phyloP scores from a whole-genome alignment of 2,329 filamentous ascomycete genomes.

The Sarocladium strictum region DNA sequence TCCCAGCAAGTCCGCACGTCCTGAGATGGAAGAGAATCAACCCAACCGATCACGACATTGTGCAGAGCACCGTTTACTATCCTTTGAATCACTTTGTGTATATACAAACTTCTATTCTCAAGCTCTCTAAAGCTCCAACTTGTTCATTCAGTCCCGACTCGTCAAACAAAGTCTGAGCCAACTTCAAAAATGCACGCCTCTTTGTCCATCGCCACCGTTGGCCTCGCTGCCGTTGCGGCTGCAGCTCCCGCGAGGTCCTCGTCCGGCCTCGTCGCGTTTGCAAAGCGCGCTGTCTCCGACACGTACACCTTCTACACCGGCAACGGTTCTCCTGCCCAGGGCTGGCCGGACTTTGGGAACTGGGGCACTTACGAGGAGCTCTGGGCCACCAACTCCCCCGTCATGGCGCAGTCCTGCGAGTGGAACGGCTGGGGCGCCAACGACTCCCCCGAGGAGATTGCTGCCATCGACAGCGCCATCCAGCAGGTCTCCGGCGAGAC shows the following conservation, averaged over 20 bases:
- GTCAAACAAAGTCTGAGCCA: no score
- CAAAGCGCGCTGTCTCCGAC: constrained; percentile 11
- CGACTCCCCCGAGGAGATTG: constrained; percentile 14
- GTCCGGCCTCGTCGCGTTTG: not conserved
- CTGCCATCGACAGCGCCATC: constrained; percentile 13
- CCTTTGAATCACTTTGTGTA: not conserved
- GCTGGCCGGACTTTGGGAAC: constrained; percentile 16
- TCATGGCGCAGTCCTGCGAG: constrained; percentile 13
- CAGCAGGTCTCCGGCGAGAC: constrained; percentile 13
- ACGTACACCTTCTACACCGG: constrained; percentile 16
- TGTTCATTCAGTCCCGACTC: no score
- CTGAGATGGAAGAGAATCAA: not conserved
- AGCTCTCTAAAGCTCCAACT: no score
- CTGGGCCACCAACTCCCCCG: constrained; percentile 12
- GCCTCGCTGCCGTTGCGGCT: constrained; percentile 10
- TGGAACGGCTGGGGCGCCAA: constrained; percentile 15
- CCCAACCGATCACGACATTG: not conserved
- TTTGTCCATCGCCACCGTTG: constrained; percentile 9
- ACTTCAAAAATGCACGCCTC: not conserved
- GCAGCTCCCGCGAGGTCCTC: constrained; percentile 6
- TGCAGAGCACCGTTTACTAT: not conserved
- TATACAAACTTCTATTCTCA: no score
- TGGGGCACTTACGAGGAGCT: constrained; percentile 15
- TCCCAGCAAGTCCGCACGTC: not conserved
- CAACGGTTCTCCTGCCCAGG: constrained; percentile 15